Evolutionary conservation across 2,329 filamentous ascomycete species (phyloP), one percentile per base, ranked within the genome.

Genomic region (Xylaria arbuscula): DNA sequence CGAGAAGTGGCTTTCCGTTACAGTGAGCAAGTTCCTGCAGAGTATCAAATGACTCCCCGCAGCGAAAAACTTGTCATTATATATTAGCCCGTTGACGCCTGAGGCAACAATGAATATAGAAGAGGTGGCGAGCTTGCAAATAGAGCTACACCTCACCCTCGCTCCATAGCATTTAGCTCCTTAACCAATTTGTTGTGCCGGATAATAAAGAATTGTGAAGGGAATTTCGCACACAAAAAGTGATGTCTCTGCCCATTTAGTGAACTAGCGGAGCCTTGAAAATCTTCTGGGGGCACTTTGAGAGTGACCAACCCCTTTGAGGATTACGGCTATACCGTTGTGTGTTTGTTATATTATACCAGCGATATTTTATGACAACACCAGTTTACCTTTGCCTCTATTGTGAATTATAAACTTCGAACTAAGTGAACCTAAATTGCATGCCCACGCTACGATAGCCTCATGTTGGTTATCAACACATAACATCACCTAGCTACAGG

Each of bases 1-100:
- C 0, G 83, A 84, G 69, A 72, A 81, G 38, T 88, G 86, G 86
- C 78, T 89, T 61, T 82, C 80, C 1, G 78, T 82, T 38, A 81
- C 81, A 17, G 83, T 88, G 0, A 75, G 80, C 2, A 74, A 80
- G 62, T 89, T 88, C 71, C 73, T 89, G 42, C 73, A 73, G 56
- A 62, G 56, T 47, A 70, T 75, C 19, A 50, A 63, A 19, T 71
- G 15, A 65, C 24, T 13, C n/a, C 34, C n/a, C 15, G 34, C 42
- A 22, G 10, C 19, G 40, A 36, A 56, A 6, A 34, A 42, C 24
- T 17, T 5, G 32, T 36, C 19, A 10, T 34, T 40, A 9, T 32
- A 32, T 32, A 24, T 34, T 50, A 2, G 2, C 38, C 32, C 38
- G 40, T 24, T 53, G n/a, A 24, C n/a, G 36, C 32, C 15, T 47